Evolutionary conservation across 306 rosid genomes (phyloP).

Genomic region (Leucaena leucocephala): DNA sequence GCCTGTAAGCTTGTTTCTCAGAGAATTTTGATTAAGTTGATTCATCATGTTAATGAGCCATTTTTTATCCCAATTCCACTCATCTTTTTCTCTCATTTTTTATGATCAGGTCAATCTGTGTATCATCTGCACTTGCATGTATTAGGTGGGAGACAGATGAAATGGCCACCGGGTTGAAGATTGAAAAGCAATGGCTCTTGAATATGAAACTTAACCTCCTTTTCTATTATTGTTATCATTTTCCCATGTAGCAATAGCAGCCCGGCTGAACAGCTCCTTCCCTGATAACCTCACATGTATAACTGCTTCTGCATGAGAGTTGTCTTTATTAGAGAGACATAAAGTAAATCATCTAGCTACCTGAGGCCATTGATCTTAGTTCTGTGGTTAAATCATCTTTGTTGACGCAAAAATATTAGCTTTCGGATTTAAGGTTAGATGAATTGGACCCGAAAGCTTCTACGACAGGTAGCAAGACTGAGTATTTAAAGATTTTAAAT

Average conservation of each 20-base stretch:
- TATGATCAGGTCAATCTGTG: slow-evolving; percentile 76
- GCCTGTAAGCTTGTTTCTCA: slow-evolving; percentile 62
- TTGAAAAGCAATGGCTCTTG: slow-evolving; percentile 14
- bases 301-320: slow-evolving; percentile 2
- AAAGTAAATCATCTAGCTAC: not conserved
- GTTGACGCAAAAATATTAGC: not conserved
- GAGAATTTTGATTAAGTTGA: not conserved
- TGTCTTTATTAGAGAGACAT: slow-evolving; percentile 6
- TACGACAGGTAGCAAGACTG: too few species aligned
- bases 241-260: not conserved
- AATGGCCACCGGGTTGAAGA: slow-evolving; percentile 87
- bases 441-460: too few species aligned
- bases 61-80: not conserved
- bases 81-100: slow-evolving; percentile 13
- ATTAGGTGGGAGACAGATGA: slow-evolving; percentile 82
- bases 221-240: not conserved
- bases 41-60: not conserved
- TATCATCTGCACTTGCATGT: slow-evolving; percentile 94
- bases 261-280: not conserved
- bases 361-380: not conserved
- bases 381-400: not conserved
- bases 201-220: not conserved
- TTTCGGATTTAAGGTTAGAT: not conserved
- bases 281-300: slow-evolving; percentile 6
- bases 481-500: too few species aligned